Evolutionary conservation across 1,284 basidiomycete species (phyloP).

Genomic region (Malassezia sympodialis): DNA sequence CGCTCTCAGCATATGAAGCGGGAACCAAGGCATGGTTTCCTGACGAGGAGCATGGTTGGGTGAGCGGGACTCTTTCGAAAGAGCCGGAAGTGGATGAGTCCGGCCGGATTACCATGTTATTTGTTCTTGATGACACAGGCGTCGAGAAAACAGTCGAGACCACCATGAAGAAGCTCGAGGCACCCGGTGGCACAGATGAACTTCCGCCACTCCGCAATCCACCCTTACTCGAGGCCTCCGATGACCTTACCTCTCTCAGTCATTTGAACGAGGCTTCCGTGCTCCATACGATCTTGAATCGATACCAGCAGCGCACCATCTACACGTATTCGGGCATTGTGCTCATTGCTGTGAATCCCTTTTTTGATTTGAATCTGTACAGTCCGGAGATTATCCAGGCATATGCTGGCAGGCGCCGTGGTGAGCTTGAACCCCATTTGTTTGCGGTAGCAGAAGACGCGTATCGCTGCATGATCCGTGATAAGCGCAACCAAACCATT

Average conservation of each 20-base stretch:
- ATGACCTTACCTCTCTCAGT: conserved; percentile 93
- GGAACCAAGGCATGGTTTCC: conserved; percentile 59
- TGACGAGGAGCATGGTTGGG: conserved; percentile 84
- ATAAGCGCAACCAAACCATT: conserved; percentile 91
- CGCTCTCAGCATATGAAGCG: conserved; percentile 42
- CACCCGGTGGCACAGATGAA: conserved; percentile 28
- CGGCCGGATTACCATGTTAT: conserved; percentile 25
- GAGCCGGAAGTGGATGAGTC: conserved; percentile 23
- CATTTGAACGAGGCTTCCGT: conserved; percentile 95
- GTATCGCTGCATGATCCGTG: conserved; percentile 91
- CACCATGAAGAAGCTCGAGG: conserved; percentile 28
- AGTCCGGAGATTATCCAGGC: conserved; percentile 94
- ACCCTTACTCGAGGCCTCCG: conserved; percentile 85
- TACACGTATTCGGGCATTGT: conserved; percentile 98
- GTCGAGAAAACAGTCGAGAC: conserved; percentile 32
- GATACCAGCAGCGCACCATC: conserved; percentile 92
- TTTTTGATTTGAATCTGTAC: conserved; percentile 63
- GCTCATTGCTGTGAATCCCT: conserved; percentile 96
- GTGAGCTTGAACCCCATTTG: conserved; percentile 91
- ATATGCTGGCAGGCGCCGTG: conserved; percentile 81
- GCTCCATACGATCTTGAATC: conserved; percentile 88
- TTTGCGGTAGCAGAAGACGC: conserved; percentile 99
- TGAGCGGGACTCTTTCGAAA: conserved; percentile 69
- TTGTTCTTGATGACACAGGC: conserved; percentile 39
- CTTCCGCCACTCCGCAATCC: conserved; percentile 93